Evolutionary conservation across 2,329 filamentous ascomycete species (phyloP), one percentile per base, ranked within the genome.

Genomic region (Scorias spongiosa): DNA sequence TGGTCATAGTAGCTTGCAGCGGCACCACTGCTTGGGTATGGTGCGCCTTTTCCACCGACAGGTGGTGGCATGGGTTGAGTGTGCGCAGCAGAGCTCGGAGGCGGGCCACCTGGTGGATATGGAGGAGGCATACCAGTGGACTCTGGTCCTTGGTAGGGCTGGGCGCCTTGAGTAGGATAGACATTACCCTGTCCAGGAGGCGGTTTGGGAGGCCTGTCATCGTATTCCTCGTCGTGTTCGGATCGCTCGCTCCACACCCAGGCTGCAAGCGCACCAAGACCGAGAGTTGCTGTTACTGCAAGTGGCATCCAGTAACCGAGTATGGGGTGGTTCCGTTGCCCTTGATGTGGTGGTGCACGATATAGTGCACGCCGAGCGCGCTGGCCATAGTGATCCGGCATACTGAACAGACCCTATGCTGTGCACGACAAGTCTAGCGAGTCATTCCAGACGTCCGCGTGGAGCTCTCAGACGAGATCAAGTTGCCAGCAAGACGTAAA

Each of bases 201-300:
- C 5, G 56, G 56, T 29, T 52, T 50, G 29, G 52, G 54, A 17
- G 57, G 57, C 44, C 57, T 58, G 42, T 65, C 55, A 20, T 54
- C 74, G 49, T 72, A 70, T 45, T 76, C 72, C 26, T 87, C 80
- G 43, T 85, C 80, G 46, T 80, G 75, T 51, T 84, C 80, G 57
- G 74, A 77, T 56, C 85, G 81, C 66, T 93, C 87, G 62, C 83
- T 93, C 87, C 87, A 94, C 48, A 88, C 78, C 89, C 89, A 96
- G 45, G 86, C 86, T 42, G 81, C 88, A 40, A 93, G 67, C 29
- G 88, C 87, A 44, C 84, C 80, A 17, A 88, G 86, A 48, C 89
- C 89, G 53, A 93, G 78, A 40, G 86, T 88, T 46, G 93, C 78
- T 41, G 88, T 95, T 51, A 94, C 66, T 51, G 80, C 81, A 45